A percentile compares a stretch with the other conserved stretches of the same genome.
phyloP scores from a whole-genome alignment of 164 flowering plant species.

The Paratinospora sagittata region DNA sequence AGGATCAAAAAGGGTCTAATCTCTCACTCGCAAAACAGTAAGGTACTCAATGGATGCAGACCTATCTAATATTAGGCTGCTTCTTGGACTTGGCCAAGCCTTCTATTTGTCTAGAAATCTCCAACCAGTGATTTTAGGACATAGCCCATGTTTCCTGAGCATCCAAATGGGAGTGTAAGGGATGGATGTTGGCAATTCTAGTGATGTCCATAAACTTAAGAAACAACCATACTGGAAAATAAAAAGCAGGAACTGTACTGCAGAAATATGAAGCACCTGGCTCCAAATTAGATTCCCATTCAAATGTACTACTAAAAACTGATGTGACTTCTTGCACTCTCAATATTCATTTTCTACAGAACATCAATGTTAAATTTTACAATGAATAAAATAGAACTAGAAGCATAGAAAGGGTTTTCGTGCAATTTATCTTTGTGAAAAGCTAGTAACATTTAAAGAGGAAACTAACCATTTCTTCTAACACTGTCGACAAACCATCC shows the following conservation, averaged over 20 bases:
- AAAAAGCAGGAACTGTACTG: background rate
- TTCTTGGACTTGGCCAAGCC: background rate
- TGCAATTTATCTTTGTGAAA: constrained; percentile 1
- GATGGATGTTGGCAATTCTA: too few relatives aligned
- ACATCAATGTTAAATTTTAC: background rate
- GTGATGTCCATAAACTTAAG: too few relatives aligned
- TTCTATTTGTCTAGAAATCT: background rate
- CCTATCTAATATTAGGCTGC: background rate
- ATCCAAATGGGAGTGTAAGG: background rate
- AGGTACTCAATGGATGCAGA: too few relatives aligned
- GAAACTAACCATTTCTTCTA: constrained; percentile 60
- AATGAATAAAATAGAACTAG: background rate
- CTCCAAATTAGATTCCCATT: too few relatives aligned
- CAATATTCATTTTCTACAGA: background rate
- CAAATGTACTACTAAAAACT: too few relatives aligned
- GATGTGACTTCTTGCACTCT: background rate
- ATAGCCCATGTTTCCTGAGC: background rate
- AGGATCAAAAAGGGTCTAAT: background rate
- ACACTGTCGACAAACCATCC: constrained; percentile 98
- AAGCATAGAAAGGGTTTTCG: background rate
- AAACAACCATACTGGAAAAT: too few relatives aligned
- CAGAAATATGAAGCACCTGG: background rate
- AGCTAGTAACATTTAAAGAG: background rate
- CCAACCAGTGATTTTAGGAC: background rate
- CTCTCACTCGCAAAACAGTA: too few relatives aligned